Evolutionary conservation across 768 basidiomycete species (phyloP), one percentile per base, ranked within the genome.

Genomic region (Rhodotorula sphaerocarpa): DNA sequence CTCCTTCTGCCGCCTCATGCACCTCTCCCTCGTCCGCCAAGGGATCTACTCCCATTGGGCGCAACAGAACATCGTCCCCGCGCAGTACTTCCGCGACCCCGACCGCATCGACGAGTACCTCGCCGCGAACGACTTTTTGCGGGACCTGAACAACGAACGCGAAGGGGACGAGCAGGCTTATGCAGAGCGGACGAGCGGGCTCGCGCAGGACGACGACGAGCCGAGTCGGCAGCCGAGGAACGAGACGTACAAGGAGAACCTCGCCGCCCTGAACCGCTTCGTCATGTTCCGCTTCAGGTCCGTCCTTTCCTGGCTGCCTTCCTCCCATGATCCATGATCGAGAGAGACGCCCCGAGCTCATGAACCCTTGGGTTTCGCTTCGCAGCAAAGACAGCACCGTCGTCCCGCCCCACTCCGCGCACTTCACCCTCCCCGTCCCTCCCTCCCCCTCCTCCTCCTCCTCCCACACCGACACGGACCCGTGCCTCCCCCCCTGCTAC

Each of bases 81-180:
- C 78, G 1, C 75, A 76, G 56, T 79, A 79, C 70, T 78, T 72
- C 50, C 61, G 78, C 20, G 77, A 79, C 65, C 73, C 73, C 12
- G 70, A 69, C 21, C 59, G 75, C 30, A 58, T 79, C 36, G 75
- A 74, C 18, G 72, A 75, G 36, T 79, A 76, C 56, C 62, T 70
- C 14, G 39, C 59, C 11, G 63, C 63, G 27, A 76, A 74, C 55
- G 61, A 58, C 18, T 77, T 76, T 53, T 55, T 78, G 50, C 56
- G 70, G 23, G 71, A 74, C 44, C 59, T 78, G 54, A 77, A 77
- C 71, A 75, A 74, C 44, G 76, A 77, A 61, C 61, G 70, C 5
- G 58, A 48, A 1, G 64, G 63, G 5, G 72, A 72, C 16, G 55
- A 39, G 30, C 65, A 73, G 50, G 66, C 57, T 21, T 39, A 39